These are phyloP conservation scores for Glycine soja DNA, from an alignment of 306 rosid species.

Conservation along the genomic window DNA sequence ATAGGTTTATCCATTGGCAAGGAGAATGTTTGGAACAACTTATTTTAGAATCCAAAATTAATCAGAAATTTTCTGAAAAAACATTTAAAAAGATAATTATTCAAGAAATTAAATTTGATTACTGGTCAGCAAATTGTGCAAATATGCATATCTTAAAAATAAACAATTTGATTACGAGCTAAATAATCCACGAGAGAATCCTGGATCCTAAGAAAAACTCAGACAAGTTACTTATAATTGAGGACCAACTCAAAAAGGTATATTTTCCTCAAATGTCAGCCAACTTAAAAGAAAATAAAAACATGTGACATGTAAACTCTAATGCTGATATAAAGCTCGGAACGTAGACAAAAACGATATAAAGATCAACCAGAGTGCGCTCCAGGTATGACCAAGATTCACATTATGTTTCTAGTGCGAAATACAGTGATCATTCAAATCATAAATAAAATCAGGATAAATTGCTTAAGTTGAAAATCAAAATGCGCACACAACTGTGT, in stretches of 20 bases:
- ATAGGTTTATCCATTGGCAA: not conserved
- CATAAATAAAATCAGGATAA: slow-evolving; percentile 22
- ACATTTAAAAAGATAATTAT: not conserved
- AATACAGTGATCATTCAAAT: slow-evolving; percentile 32
- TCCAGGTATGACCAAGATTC: slow-evolving; percentile 32
- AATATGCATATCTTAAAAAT: not conserved
- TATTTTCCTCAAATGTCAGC: not conserved
- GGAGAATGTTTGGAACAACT: not conserved
- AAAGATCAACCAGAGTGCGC: not conserved
- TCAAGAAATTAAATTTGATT: not conserved
- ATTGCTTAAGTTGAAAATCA: slow-evolving; percentile 2
- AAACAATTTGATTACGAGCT: too few species aligned
- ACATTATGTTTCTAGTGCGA: not conserved
- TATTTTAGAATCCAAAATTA: not conserved
- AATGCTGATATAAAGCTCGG: not conserved
- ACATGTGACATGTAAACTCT: not conserved
- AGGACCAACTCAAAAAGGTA: not conserved
- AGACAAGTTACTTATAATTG: not conserved
- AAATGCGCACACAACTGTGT: slow-evolving; percentile 47
- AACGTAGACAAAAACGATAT: not conserved
- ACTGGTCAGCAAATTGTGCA: not conserved
- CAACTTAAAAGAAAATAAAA: not conserved
- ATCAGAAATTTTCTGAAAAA: not conserved
- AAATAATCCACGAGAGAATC: not conserved
- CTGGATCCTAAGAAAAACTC: not conserved